Evolutionary conservation across 1,284 basidiomycete genomes (phyloP).

Genomic region (Boletus sp.): DNA sequence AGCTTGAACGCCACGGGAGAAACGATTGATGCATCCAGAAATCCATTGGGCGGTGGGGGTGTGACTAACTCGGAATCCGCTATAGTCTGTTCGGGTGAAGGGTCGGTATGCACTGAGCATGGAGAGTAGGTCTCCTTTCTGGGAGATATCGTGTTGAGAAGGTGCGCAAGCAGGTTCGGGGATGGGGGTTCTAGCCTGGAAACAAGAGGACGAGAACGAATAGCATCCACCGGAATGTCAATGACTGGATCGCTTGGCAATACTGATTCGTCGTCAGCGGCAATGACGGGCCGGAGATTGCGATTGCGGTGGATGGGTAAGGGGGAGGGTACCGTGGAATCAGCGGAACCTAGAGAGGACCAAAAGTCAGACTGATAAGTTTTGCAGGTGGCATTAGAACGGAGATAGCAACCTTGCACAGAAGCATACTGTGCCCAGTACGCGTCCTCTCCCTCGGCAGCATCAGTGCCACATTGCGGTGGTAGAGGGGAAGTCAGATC

Average conservation of each 20-base stretch:
- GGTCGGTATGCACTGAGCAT: conserved; percentile 9
- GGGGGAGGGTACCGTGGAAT: conserved; percentile 31
- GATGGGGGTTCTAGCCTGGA: conserved; percentile 25
- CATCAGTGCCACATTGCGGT: neutral
- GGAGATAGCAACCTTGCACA: conserved; percentile 54
- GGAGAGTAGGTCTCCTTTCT: conserved; percentile 18
- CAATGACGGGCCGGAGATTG: conserved; percentile 12
- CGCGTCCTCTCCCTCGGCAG: conserved; percentile 48
- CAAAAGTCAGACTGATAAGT: conserved; percentile 8
- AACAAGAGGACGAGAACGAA: conserved; percentile 11
- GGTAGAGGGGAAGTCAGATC: conserved; percentile 20
- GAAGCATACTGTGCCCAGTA: conserved; percentile 71
- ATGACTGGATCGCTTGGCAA: conserved; percentile 10
- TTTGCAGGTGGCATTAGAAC: conserved; percentile 1
- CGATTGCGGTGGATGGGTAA: conserved; percentile 22
- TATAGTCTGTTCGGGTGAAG: conserved; percentile 16
- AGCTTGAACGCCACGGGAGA: conserved; percentile 20
- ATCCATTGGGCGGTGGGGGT: conserved; percentile 17
- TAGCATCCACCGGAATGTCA: conserved; percentile 20
- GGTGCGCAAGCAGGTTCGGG: conserved; percentile 22
- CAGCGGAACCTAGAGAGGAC: conserved; percentile 25
- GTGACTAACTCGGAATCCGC: conserved; percentile 29
- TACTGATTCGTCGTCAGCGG: conserved; percentile 1
- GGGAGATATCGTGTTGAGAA: conserved; percentile 28
- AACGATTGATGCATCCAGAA: conserved; percentile 9